phyloP scores from a whole-genome alignment of 1,284 basidiomycete genomes.

The Rhodotorula sp. region DNA sequence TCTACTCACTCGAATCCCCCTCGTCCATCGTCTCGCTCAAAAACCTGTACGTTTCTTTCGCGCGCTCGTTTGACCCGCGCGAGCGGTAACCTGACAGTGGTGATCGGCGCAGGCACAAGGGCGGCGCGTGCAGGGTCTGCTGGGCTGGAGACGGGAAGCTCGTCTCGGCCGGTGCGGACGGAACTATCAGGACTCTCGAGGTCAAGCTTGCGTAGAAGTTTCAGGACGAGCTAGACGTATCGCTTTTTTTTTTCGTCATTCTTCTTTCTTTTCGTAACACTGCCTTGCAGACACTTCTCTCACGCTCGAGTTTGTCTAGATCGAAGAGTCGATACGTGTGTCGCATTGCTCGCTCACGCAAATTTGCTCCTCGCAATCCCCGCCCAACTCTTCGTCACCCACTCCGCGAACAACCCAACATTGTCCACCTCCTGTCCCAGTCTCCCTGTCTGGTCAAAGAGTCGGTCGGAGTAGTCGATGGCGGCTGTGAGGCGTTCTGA shows the following conservation, averaged over 20 bases:
- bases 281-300: too few relatives aligned
- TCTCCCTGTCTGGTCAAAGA: constrained; percentile 10
- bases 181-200: constrained; percentile 20
- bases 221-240: not conserved
- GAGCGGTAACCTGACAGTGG: not conserved
- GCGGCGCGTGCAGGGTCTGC: constrained; percentile 11
- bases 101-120: constrained; percentile 16
- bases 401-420: constrained; percentile 16
- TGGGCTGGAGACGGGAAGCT: constrained; percentile 20
- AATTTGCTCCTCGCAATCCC: constrained; percentile 29
- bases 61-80: not conserved
- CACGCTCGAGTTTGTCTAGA: too few relatives aligned
- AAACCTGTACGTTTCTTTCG: constrained; percentile 12
- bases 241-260: too few relatives aligned
- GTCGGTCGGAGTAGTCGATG: constrained; percentile 7
- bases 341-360: not conserved
- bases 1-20: not conserved
- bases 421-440: constrained; percentile 10
- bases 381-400: constrained; percentile 32
- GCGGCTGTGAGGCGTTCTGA: constrained; percentile 12
- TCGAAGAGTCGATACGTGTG: too few relatives aligned
- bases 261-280: too few relatives aligned
- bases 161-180: constrained; percentile 30
- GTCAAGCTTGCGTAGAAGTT: constrained; percentile 7
- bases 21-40: constrained; percentile 4